Evolutionary conservation across 306 rosid genomes (phyloP), one percentile per base, ranked within the genome.

Genomic region (Geum urbanum): DNA sequence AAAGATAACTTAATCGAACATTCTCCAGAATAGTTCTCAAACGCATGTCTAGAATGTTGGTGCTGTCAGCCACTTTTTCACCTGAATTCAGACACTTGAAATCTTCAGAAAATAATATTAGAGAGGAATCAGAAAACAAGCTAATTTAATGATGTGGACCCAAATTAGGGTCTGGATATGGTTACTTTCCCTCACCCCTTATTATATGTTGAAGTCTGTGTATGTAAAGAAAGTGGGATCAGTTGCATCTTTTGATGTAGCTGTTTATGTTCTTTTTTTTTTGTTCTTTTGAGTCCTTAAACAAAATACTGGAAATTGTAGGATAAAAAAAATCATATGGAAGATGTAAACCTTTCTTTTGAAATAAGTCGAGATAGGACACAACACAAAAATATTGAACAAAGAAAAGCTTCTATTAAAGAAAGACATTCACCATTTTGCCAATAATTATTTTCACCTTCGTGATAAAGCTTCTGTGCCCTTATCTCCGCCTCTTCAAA

Each of bases 1-100:
- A 78, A 70, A 94, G 97, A 89, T 94, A 94, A 84, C 77, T 85
- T 84, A 94, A 83, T 64, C 99, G 82, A 71, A 94, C 99, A 74
- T 85, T 86, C 76, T 86, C 95, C 44, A 94, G 83, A 84, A 94
- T 94, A 77, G 79, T 76, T 78, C 79, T 84, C 87, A 94, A 83
- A 54, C 77, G 83, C 50, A 44, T 58, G 68, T 94, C 97, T 78
- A 94, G 84, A 69, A 84, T 41, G 55, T 80, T 81, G 54, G 76
- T 52, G 56, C 69, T 14, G 62, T 77, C 84, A 18, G 70, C 70
- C 75, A 70, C 67, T 32, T 66, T 41, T 72, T 83, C 67, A 80
- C 90, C 99, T 88, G 89, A 49, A 73, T 55, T 71, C 61, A 46
- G 66, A 72, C 69, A 67, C 45, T 57, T 45, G 51, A 58, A 80